Conservation (phyloP, 805 yeast genomes). For the Spathaspora hagerdaliae region DNA sequence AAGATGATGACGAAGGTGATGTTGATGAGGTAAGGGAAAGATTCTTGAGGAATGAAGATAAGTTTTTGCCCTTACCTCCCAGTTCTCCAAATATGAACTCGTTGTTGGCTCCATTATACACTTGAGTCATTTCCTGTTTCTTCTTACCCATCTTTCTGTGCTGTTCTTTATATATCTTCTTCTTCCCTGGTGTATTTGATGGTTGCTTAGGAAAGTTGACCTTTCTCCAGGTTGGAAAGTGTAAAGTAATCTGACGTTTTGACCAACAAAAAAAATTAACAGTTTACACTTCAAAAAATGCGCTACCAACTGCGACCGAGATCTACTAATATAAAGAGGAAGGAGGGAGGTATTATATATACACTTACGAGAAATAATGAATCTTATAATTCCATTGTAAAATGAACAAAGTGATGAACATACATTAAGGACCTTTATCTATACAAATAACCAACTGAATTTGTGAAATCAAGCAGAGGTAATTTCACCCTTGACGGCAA, state of each 20-base stretch:
- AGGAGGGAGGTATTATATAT: too few species aligned
- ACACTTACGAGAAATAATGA: too few species aligned
- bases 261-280: too few species aligned
- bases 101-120: conserved; percentile 34
- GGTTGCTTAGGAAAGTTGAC: neutral
- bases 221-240: too few species aligned
- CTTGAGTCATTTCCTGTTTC: conserved; percentile 43
- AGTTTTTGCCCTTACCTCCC: conserved; percentile 63
- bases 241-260: too few species aligned
- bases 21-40: conserved; percentile 30
- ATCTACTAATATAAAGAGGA: too few species aligned
- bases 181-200: neutral
- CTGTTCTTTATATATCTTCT: neutral
- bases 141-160: conserved; percentile 33
- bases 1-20: conserved; percentile 6
- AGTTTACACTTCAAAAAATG: too few species aligned
- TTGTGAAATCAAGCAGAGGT: conserved; percentile 7
- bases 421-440: too few species aligned
- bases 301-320: too few species aligned
- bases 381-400: too few species aligned
- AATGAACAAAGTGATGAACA: too few species aligned
- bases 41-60: conserved; percentile 47
- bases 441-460: too few species aligned
- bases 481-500: conserved; percentile 54
- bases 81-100: conserved; percentile 66